These are phyloP conservation scores for Penicillium aurantiogriseum DNA, from an alignment of 2,329 filamentous ascomycete species.

Conservation along the genomic window DNA sequence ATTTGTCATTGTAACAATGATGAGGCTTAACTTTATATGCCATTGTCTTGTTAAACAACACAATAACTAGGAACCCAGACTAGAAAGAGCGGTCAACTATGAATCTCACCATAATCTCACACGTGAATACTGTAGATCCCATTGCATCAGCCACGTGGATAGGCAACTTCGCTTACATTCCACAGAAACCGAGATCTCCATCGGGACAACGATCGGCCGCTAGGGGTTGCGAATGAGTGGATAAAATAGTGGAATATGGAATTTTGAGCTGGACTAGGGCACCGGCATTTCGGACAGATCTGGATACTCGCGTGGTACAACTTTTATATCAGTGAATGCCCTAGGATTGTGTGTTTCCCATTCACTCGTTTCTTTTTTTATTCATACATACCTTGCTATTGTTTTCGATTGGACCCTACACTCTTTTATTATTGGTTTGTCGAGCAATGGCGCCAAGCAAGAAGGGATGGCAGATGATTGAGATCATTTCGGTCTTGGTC, in stretches of 20 bases:
- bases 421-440: neutral
- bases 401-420: neutral
- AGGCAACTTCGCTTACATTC: neutral
- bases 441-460: slow-evolving; percentile 25
- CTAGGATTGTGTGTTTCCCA: neutral
- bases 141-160: neutral
- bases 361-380: slow-evolving; percentile 10
- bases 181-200: neutral
- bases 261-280: neutral
- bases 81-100: neutral
- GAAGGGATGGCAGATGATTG: slow-evolving; percentile 31
- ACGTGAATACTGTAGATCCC: neutral
- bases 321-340: slow-evolving; percentile 4
- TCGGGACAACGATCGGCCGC: slow-evolving; percentile 5
- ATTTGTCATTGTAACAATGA: neutral
- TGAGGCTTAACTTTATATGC: neutral
- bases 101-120: neutral
- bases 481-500: slow-evolving; percentile 33
- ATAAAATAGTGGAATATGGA: neutral
- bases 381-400: neutral
- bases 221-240: slow-evolving; percentile 4
- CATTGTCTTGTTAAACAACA: neutral
- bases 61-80: neutral
- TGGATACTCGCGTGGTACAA: neutral
- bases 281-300: neutral